Conservation (phyloP, 2,329 filamentous ascomycete genomes). For the Ilyonectria robusta region DNA sequence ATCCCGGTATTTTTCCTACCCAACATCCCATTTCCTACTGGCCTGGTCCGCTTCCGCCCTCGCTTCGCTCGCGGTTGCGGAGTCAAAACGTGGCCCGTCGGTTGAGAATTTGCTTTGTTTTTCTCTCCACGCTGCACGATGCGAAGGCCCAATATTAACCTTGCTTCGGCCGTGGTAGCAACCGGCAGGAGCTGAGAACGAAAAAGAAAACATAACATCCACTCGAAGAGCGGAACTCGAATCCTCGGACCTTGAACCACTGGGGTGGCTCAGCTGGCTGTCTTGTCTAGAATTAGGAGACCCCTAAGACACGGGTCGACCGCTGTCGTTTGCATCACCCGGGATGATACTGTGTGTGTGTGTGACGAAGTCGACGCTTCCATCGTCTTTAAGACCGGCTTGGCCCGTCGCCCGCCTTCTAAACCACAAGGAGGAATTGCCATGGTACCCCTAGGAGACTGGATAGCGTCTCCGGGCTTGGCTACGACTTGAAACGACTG, state of each 20-base stretch:
- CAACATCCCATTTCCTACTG: conserved; percentile 14
- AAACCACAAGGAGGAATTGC: conserved; percentile 14
- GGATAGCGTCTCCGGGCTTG: conserved; percentile 11
- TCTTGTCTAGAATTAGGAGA: conserved; percentile 25
- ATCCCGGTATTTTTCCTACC: conserved; percentile 13
- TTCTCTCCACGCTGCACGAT: conserved; percentile 8
- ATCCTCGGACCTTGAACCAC: background rate
- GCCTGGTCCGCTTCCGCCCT: conserved; percentile 2
- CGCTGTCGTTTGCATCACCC: background rate
- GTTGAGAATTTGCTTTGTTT: conserved; percentile 25
- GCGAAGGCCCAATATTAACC: background rate
- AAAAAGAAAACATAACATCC: conserved; percentile 20
- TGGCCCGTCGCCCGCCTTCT: conserved; percentile 1
- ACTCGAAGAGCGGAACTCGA: conserved; percentile 9
- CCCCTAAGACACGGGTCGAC: background rate
- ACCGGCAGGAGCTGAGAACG: background rate
- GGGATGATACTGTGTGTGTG: background rate
- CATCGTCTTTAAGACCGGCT: conserved; percentile 8
- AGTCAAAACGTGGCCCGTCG: conserved; percentile 11
- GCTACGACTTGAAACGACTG: conserved; percentile 34
- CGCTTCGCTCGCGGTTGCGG: conserved; percentile 8
- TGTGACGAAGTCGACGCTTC: background rate
- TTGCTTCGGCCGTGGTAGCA: background rate
- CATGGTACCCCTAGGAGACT: background rate
- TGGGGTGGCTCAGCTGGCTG: background rate